Evolutionary conservation across 2,329 filamentous ascomycete species (phyloP), one percentile per base, ranked within the genome.

Genomic region (Cytospora mali): DNA sequence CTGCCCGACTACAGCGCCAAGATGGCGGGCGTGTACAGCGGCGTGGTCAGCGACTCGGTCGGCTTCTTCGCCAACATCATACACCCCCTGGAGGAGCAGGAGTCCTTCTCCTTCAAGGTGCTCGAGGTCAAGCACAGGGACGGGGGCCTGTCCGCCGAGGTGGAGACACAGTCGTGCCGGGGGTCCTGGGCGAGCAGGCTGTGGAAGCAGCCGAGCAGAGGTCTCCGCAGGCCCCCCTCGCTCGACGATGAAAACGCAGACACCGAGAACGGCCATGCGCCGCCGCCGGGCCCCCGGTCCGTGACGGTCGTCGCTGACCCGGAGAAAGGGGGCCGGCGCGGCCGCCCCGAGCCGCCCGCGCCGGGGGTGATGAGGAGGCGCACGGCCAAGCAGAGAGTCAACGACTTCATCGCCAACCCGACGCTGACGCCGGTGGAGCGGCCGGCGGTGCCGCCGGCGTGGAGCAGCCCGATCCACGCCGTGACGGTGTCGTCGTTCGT

Each of bases 21-120:
- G 58, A 82, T 87, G 69, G 80, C 81, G 1, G 85, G 85, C n/a
- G 83, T 87, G 10, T 79, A 83, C 66, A 84, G 80, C 64, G 85
- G 85, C 54, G 81, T 80, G 4, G 75, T 79, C 1, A 77, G 86
- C 29, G 79, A 81, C 61, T 79, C 81, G 1, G 79, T 87, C 6
- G 84, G 85, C 60, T 87, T 85, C 75, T 88, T 88, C 67, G 82
- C 85, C 48, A 85, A 85, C 67, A 83, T 87, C 65, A 80, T 88
- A 62, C 82, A 85, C 57, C 81, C 81, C 4, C 78, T 86, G 23
- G 82, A 84, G 51, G 74, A 80, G 6, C 68, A 82, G 21, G 73
- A 75, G 4, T 71, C 80, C 2, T 84, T 81, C 62, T 72, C 75
- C 18, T 84, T 86, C 70, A 74, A 75, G 65, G 76, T 83, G 35